Evolutionary conservation across 176 grass and related monocot species (phyloP).

Genomic region (Tillandsia leiboldiana): DNA sequence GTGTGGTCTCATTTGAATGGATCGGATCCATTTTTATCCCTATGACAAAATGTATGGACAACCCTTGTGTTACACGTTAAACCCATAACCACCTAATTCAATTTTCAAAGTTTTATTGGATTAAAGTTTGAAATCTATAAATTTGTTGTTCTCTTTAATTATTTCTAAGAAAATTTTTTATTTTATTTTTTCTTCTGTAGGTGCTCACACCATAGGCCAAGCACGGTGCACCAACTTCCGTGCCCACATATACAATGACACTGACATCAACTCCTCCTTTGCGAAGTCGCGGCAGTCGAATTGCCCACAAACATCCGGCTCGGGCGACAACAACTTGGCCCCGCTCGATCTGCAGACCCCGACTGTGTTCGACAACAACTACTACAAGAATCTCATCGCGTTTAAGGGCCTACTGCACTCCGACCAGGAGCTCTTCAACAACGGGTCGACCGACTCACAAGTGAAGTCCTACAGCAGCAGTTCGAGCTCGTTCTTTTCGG

Average conservation of each 20-base stretch:
- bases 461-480: slow-evolving; percentile 20
- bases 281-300: neutral
- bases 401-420: slow-evolving; percentile 40
- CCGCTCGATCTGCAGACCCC: slow-evolving; percentile 19
- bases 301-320: neutral
- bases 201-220: slow-evolving; percentile 31
- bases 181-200: neutral
- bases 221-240: slow-evolving; percentile 8
- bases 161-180: neutral
- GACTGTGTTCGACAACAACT: slow-evolving; percentile 39
- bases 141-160: neutral
- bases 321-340: neutral
- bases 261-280: slow-evolving; percentile 16
- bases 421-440: slow-evolving; percentile 45
- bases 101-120: too few relatives aligned
- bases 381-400: slow-evolving; percentile 39
- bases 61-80: too few relatives aligned
- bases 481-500: slow-evolving; percentile 28
- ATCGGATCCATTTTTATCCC: too few relatives aligned
- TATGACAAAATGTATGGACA: too few relatives aligned
- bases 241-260: slow-evolving; percentile 3
- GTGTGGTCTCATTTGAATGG: too few relatives aligned
- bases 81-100: too few relatives aligned
- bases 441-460: slow-evolving; percentile 11
- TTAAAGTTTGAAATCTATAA: neutral